Evolutionary conservation across 208 protist species (phyloP), one percentile per base, ranked within the genome.

Genomic region (Acanthamoeba sp.): DNA sequence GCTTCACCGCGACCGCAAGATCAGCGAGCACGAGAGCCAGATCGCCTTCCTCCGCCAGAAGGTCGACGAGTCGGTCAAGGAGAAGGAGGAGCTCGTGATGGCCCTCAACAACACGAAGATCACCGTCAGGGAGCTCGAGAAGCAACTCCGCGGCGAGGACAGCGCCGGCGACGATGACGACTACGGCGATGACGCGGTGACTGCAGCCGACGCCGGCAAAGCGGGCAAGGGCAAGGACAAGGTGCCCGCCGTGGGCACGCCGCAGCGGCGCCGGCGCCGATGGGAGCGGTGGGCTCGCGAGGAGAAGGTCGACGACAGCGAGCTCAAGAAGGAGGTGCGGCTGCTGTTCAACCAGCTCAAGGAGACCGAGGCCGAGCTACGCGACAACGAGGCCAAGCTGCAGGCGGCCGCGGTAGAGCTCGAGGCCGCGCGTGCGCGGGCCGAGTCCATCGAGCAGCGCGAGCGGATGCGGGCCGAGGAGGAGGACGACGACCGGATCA

Each of bases 261-360:
- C 64, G 64, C 32, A 36, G 34, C 34, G 9, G 0, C n/a, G 64
- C 1, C 64, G 64, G 32, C 64, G 29, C 10, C 29, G 64, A 14
- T 73, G 64, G 64, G 64, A 73, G 64, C n/a, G 64, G 64, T 88
- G 78, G 48, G 76, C 22, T 9, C 29, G 32, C 38, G 76, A 87
- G 48, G 14, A 59, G 80, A 0, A 10, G 20, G 45, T 36, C 10
- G 32, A 59, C 29, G 80, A 88, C 2, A 38, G 34, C 80, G 80
- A 88, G 27, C 18, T 64, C 1, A 52, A 88, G 80, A 62, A 88
- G 32, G 80, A 64, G 45, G 45, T 64, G 29, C 27, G 42, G 80
- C 48, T 42, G 48, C 48, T 88, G 45, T 88, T 88, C 50, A 62
- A 64, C 2, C 80, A 88, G 42, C 80, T 88, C 48, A 64, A 42